Conservation (phyloP, 2,329 filamentous ascomycete species). For the Rosellinia necatrix region DNA sequence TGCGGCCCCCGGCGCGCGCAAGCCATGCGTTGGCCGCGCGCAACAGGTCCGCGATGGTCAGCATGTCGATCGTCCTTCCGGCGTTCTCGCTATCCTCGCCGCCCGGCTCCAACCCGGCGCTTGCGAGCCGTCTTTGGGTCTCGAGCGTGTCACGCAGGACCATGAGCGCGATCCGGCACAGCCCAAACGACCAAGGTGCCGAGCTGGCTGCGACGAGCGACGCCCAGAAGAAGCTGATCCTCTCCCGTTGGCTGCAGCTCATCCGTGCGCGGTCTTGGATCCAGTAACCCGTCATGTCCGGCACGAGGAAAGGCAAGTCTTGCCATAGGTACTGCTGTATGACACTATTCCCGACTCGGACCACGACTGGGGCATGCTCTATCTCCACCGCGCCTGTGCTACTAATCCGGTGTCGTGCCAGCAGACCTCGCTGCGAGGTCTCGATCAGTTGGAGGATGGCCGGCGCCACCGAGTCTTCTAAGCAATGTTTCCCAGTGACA, state of each 20-base stretch:
- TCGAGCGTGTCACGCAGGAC: slow-evolving; percentile 30
- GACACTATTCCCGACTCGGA: slow-evolving; percentile 20
- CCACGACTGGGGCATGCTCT: slow-evolving; percentile 26
- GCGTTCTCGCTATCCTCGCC: slow-evolving; percentile 31
- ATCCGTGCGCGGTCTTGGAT: slow-evolving; percentile 31
- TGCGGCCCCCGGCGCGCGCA: slow-evolving; percentile 25
- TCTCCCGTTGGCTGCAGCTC: slow-evolving; percentile 30
- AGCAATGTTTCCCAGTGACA: slow-evolving; percentile 28
- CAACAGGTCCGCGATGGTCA: slow-evolving; percentile 29
- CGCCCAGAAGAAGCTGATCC: slow-evolving; percentile 27
- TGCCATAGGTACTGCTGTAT: slow-evolving; percentile 29
- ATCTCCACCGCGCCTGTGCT: slow-evolving; percentile 18
- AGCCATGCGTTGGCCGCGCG: slow-evolving; percentile 28
- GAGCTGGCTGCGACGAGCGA: slow-evolving; percentile 28
- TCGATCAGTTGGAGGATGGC: slow-evolving; percentile 30
- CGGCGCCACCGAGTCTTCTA: slow-evolving; percentile 23
- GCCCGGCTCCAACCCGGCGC: slow-evolving; percentile 26
- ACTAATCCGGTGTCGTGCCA: slow-evolving; percentile 20
- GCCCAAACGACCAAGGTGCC: slow-evolving; percentile 28
- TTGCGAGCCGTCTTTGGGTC: slow-evolving; percentile 26
- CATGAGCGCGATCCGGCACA: slow-evolving; percentile 30
- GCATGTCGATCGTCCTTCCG: slow-evolving; percentile 28
- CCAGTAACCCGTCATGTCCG: slow-evolving; percentile 31
- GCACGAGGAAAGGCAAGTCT: slow-evolving; percentile 30
- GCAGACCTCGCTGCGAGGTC: slow-evolving; percentile 27